A percentile compares a stretch with the other conserved stretches of the same genome.
phyloP scores from a whole-genome alignment of 257 asterid species.

The Lithospermum erythrorhizon region DNA sequence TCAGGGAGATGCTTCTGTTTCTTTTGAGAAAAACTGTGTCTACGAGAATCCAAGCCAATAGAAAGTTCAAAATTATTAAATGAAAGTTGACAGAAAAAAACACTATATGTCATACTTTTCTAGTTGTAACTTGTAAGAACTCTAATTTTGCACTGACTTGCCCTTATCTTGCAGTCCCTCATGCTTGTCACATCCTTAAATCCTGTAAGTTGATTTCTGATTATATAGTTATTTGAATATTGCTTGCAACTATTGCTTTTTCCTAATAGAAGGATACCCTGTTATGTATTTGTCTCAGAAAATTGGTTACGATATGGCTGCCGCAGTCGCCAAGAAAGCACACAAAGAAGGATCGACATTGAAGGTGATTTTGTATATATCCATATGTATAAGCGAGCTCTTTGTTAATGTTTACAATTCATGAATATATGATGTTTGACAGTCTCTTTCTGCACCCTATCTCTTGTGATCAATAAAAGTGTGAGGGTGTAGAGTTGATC shows the following conservation, averaged over 20 bases:
- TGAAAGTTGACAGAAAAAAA: slow-evolving; percentile 42
- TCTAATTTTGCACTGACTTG: slow-evolving; percentile 7
- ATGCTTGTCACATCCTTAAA: slow-evolving; percentile 96
- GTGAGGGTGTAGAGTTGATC: background rate
- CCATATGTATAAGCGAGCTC: background rate
- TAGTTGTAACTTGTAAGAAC: slow-evolving; percentile 6
- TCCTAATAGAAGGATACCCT: background rate
- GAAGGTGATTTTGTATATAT: slow-evolving; percentile 38
- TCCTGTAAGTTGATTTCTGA: slow-evolving; percentile 48
- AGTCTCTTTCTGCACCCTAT: background rate
- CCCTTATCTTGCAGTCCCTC: slow-evolving; percentile 65
- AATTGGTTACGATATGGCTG: slow-evolving; percentile 96
- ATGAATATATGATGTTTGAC: background rate
- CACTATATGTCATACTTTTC: slow-evolving; percentile 7
- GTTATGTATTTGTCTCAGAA: slow-evolving; percentile 36
- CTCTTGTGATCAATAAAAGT: background rate
- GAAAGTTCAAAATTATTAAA: slow-evolving; percentile 66
- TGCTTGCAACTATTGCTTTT: background rate
- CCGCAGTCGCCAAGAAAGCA: slow-evolving; percentile 94
- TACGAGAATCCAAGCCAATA: slow-evolving; percentile 82
- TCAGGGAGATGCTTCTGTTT: slow-evolving; percentile 89
- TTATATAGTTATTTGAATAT: background rate
- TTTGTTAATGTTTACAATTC: background rate
- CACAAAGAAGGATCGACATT: slow-evolving; percentile 90
- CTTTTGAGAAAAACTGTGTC: slow-evolving; percentile 95